phyloP scores from a whole-genome alignment of 306 rosid genomes.

The Corylus americana region DNA sequence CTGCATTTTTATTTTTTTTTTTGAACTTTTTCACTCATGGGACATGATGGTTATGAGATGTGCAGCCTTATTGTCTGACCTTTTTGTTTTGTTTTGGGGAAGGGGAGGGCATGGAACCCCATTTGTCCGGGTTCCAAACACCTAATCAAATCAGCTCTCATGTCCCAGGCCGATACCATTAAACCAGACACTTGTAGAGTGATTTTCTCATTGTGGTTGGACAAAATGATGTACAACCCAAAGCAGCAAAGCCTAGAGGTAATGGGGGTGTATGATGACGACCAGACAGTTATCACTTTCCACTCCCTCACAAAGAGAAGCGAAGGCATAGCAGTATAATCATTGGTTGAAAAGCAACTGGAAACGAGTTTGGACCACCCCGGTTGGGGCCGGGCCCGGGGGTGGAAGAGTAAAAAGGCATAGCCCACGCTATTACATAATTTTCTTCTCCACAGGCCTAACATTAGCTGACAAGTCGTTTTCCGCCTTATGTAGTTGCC shows the following conservation, averaged over 20 bases:
- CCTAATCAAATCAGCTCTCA: too few species aligned
- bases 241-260: neutral
- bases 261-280: neutral
- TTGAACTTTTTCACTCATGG: neutral
- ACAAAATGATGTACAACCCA: neutral
- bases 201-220: neutral
- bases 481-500: constrained; percentile 8
- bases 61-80: neutral
- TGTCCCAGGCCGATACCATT: too few species aligned
- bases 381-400: neutral
- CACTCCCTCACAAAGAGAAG: neutral
- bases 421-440: neutral
- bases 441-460: constrained; percentile 8
- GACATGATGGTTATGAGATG: neutral
- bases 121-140: too few species aligned
- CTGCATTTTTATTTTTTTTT: neutral
- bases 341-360: neutral
- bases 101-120: too few species aligned
- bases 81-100: too few species aligned
- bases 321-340: neutral
- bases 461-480: constrained; percentile 27
- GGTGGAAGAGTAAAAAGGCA: neutral
- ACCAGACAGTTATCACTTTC: neutral
- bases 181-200: too few species aligned
- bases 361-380: neutral